Conservation (phyloP, 805 yeast genomes). For the Sugiyamaella valdiviana region DNA sequence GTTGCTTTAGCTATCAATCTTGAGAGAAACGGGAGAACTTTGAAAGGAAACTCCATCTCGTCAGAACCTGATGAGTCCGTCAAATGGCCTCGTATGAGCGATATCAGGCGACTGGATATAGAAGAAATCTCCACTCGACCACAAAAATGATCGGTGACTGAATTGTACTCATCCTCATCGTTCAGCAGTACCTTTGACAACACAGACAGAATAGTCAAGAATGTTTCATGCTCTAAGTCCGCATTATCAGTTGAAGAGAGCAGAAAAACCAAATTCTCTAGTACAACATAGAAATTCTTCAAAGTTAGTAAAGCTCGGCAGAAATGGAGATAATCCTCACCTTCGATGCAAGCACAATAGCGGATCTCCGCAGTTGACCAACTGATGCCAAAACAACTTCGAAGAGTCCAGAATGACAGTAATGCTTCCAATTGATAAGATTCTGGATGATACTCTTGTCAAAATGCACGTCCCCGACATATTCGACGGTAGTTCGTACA, state of each 20-base stretch:
- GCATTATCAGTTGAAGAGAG: background rate
- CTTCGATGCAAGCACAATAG: too few species aligned
- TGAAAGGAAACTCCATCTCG: background rate
- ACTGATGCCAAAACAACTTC: too few species aligned
- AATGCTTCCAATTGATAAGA: conserved; percentile 47
- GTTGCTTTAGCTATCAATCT: background rate
- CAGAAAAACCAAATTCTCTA: background rate
- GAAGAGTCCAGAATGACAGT: too few species aligned
- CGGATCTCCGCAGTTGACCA: too few species aligned
- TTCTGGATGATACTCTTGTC: conserved; percentile 49
- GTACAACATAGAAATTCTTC: background rate
- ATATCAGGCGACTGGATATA: background rate
- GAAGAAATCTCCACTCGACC: background rate
- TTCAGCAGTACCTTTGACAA: background rate
- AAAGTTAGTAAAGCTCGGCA: too few species aligned
- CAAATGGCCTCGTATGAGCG: background rate
- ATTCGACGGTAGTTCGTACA: conserved; percentile 51
- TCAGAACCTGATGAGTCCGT: background rate
- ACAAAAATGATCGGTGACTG: background rate
- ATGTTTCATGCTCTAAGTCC: background rate
- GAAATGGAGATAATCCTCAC: too few species aligned
- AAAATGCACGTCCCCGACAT: conserved; percentile 63
- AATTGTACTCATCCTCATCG: background rate
- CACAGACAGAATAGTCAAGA: background rate
- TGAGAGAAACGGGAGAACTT: background rate